Evolutionary conservation across 495 filamentous ascomycete species (phyloP).

Genomic region (Xylaria bambusicola): DNA sequence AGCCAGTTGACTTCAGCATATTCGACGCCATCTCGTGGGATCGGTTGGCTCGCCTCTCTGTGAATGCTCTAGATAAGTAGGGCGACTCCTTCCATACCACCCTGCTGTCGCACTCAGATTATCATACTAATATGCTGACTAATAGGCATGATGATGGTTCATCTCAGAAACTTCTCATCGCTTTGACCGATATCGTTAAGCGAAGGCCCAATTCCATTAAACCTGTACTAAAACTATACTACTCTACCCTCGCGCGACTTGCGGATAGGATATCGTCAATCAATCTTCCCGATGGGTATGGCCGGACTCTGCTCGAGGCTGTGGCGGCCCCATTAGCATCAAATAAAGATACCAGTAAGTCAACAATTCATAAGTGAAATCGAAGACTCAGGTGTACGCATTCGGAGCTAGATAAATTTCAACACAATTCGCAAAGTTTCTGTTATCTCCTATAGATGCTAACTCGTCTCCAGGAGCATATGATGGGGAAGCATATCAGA

Average conservation of each 20-base stretch:
- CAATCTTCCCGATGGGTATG: slow-evolving; percentile 10
- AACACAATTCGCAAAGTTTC: too few relatives aligned
- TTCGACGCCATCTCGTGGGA: slow-evolving; percentile 33
- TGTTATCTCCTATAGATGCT: background rate
- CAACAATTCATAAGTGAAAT: background rate
- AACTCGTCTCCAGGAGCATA: slow-evolving; percentile 11
- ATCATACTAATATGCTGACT: background rate
- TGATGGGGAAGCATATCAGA: slow-evolving; percentile 32
- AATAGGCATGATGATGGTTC: slow-evolving; percentile 25
- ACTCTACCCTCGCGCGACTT: slow-evolving; percentile 23
- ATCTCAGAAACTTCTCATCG: slow-evolving; percentile 21
- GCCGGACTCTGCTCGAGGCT: slow-evolving; percentile 15
- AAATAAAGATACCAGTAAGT: slow-evolving; percentile 24
- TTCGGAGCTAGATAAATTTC: background rate
- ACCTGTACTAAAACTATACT: slow-evolving; percentile 24
- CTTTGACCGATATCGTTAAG: slow-evolving; percentile 22
- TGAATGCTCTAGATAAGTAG: slow-evolving; percentile 38
- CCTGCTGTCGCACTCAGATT: background rate
- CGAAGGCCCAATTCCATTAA: slow-evolving; percentile 24
- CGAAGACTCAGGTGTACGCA: background rate
- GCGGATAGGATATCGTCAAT: slow-evolving; percentile 10
- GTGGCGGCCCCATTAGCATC: slow-evolving; percentile 23
- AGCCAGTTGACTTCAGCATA: slow-evolving; percentile 30
- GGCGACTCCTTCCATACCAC: slow-evolving; percentile 3
- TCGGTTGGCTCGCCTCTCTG: slow-evolving; percentile 37